phyloP scores from a whole-genome alignment of 1,284 basidiomycete species.

The Porodaedalea pini region DNA sequence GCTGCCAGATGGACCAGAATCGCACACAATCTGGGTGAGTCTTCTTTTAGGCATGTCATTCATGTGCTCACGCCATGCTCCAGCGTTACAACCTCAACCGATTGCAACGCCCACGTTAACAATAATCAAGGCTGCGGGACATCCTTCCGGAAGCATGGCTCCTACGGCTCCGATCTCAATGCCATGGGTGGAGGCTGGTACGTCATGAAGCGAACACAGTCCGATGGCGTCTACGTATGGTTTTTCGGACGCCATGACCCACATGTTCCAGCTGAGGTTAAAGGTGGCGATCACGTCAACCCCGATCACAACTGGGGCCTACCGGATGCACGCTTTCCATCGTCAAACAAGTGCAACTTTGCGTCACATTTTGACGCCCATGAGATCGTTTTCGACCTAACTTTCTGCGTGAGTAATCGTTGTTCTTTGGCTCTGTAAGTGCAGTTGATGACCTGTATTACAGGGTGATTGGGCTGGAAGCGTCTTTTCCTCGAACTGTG shows the following conservation, averaged over 20 bases:
- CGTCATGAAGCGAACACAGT: constrained; percentile 25
- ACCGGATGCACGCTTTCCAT: constrained; percentile 31
- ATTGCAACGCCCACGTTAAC: constrained; percentile 34
- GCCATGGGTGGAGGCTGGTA: constrained; percentile 30
- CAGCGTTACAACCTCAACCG: constrained; percentile 18
- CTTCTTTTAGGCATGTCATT: constrained; percentile 3
- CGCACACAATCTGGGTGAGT: constrained; percentile 26
- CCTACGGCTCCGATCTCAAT: constrained; percentile 33
- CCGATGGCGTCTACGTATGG: constrained; percentile 30
- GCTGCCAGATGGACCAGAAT: constrained; percentile 26
- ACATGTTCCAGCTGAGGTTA: constrained; percentile 29
- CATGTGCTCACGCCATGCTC: background rate
- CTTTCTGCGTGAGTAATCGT: constrained; percentile 23
- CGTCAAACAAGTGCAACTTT: constrained; percentile 25
- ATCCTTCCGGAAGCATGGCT: constrained; percentile 27
- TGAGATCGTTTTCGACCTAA: constrained; percentile 26
- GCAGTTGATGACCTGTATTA: background rate
- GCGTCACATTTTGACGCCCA: constrained; percentile 27
- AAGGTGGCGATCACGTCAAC: constrained; percentile 25
- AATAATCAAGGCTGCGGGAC: constrained; percentile 39
- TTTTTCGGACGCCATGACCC: constrained; percentile 30
- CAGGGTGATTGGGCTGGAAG: constrained; percentile 27
- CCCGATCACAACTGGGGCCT: constrained; percentile 27
- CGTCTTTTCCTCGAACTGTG: constrained; percentile 22
- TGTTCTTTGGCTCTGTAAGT: background rate